phyloP scores from a whole-genome alignment of 805 yeast genomes.

The Saccharomycopsis schoenii region DNA sequence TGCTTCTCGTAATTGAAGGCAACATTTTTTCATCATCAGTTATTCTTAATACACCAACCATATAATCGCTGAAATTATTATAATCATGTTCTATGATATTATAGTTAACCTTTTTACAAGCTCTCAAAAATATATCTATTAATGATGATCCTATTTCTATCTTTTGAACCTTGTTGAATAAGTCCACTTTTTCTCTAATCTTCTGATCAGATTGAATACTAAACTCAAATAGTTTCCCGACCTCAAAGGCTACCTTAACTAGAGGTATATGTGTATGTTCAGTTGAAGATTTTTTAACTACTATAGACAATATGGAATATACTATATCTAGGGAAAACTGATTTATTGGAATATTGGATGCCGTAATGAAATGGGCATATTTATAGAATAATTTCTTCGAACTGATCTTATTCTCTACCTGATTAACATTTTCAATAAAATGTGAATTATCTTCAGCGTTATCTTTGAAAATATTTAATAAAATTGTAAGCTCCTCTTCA shows the following conservation, averaged over 20 bases:
- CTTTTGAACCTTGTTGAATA: neutral
- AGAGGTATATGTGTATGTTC: neutral
- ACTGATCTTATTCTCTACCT: neutral
- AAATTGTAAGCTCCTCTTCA: neutral
- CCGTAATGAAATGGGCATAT: neutral
- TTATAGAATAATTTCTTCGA: neutral
- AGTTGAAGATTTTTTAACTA: neutral
- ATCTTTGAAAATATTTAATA: neutral
- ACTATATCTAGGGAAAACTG: neutral
- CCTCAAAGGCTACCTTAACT: neutral
- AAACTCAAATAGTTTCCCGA: neutral
- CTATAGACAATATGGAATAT: neutral
- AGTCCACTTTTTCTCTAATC: neutral
- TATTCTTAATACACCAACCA: neutral
- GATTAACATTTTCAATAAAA: neutral
- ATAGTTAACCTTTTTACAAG: neutral
- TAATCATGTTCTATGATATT: slow-evolving; percentile 2
- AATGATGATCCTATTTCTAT: slow-evolving; percentile 4
- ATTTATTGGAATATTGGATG: neutral
- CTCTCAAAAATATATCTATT: neutral
- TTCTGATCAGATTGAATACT: neutral
- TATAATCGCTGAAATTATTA: neutral
- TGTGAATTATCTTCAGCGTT: neutral
- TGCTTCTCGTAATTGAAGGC: neutral
- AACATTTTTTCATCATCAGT: neutral